A percentile compares a stretch with the other conserved stretches of the same genome.
These are phyloP conservation scores for Calonectria pseudoturangicola DNA, from an alignment of 2,329 filamentous ascomycete genomes.

Conservation along the genomic window DNA sequence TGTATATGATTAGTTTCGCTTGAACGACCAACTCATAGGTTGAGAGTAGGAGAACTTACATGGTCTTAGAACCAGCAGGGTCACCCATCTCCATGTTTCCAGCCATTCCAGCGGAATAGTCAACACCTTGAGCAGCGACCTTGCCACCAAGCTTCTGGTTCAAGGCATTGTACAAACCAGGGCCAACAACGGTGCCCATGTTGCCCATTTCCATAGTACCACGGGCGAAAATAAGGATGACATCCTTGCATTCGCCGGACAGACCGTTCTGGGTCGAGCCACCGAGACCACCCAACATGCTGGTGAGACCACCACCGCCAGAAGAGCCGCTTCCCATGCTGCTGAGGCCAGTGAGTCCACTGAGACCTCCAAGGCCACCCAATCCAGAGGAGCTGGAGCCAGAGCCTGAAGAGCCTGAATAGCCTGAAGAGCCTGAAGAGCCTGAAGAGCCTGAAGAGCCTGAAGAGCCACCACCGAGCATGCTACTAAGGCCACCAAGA, in stretches of 20 bases:
- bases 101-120: constrained; percentile 67
- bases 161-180: constrained; percentile 69
- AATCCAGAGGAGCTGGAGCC: neutral
- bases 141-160: constrained; percentile 63
- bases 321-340: too few relatives aligned
- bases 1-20: neutral
- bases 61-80: constrained; percentile 63
- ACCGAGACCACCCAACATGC: constrained; percentile 26
- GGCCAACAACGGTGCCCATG: constrained; percentile 69
- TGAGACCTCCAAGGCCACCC: too few relatives aligned
- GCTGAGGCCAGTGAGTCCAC: too few relatives aligned
- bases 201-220: constrained; percentile 72
- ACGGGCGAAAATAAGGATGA: constrained; percentile 75
- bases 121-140: constrained; percentile 72
- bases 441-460: too few relatives aligned
- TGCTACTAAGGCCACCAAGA: too few relatives aligned
- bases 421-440: neutral
- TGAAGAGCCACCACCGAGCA: too few relatives aligned
- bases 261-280: constrained; percentile 51
- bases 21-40: neutral
- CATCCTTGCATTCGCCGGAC: constrained; percentile 53
- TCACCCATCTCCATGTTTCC: constrained; percentile 70
- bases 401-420: constrained; percentile 20
- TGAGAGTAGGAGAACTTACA: constrained; percentile 62
- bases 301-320: too few relatives aligned